Conservation (phyloP, 2,329 filamentous ascomycete genomes). For the Venturia aucupariae region DNA sequence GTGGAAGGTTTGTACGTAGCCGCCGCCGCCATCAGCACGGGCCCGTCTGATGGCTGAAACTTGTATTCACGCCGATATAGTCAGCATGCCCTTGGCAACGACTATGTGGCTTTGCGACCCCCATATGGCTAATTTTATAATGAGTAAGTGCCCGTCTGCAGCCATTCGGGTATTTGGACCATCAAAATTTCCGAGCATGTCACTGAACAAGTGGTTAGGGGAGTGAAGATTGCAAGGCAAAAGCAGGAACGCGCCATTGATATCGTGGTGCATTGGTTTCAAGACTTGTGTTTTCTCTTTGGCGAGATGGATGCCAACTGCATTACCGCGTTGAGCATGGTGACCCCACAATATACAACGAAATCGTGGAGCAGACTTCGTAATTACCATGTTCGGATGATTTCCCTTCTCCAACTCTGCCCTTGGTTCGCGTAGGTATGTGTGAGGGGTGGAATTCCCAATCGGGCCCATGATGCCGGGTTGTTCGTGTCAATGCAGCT, state of each 20-base stretch:
- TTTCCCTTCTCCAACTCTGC: neutral
- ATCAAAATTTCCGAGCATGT: slow-evolving; percentile 4
- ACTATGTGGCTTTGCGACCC: neutral
- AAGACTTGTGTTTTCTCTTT: neutral
- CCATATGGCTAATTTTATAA: neutral
- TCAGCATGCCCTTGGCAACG: neutral
- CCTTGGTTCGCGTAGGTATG: slow-evolving; percentile 2
- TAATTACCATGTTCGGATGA: neutral
- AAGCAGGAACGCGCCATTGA: neutral
- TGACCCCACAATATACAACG: neutral
- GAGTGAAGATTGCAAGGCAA: neutral
- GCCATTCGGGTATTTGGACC: neutral
- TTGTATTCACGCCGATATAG: neutral
- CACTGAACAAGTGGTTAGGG: neutral
- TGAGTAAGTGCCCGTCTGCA: neutral
- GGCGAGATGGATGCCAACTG: neutral
- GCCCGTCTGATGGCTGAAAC: neutral
- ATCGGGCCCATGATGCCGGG: neutral
- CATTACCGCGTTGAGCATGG: neutral
- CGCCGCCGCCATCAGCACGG: slow-evolving; percentile 1
- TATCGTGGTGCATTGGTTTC: neutral
- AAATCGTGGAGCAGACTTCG: neutral
- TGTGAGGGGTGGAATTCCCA: neutral
- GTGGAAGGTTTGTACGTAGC: neutral
- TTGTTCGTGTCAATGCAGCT: neutral